Conservation (phyloP, 163 green algal genomes). For the Chlorella variabilis region DNA sequence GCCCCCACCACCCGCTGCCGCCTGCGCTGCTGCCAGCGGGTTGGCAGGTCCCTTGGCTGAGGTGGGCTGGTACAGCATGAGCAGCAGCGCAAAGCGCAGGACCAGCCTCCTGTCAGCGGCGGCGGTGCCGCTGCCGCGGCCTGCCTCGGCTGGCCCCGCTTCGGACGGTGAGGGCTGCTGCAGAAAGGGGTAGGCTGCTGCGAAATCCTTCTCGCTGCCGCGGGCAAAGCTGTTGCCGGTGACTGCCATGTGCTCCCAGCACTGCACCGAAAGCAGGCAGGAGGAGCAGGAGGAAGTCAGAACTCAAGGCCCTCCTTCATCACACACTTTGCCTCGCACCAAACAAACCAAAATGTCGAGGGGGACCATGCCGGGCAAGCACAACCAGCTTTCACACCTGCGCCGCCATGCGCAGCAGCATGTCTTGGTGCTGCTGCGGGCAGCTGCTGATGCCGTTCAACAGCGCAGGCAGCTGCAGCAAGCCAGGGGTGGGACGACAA, state of each 20-base stretch:
- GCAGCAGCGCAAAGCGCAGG: conserved; percentile 61
- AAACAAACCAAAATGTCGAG: background rate
- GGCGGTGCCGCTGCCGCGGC: background rate
- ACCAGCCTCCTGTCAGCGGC: conserved; percentile 50
- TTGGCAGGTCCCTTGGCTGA: conserved; percentile 7
- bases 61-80: conserved; percentile 72
- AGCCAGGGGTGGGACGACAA: background rate
- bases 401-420: conserved; percentile 74
- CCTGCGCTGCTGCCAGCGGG: conserved; percentile 36
- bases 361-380: no score
- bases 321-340: no score
- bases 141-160: background rate
- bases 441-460: conserved; percentile 64
- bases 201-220: conserved; percentile 13
- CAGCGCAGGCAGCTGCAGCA: conserved; percentile 67
- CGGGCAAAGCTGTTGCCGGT: background rate
- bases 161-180: background rate
- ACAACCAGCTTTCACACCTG: no score
- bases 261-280: background rate
- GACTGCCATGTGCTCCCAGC: conserved; percentile 18
- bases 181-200: conserved; percentile 59
- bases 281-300: background rate
- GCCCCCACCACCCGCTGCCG: background rate
- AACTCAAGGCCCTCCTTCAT: no score
- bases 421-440: conserved; percentile 67